Evolutionary conservation across 176 grass and related monocot genomes (phyloP).

Genomic region (Oryza punctata): DNA sequence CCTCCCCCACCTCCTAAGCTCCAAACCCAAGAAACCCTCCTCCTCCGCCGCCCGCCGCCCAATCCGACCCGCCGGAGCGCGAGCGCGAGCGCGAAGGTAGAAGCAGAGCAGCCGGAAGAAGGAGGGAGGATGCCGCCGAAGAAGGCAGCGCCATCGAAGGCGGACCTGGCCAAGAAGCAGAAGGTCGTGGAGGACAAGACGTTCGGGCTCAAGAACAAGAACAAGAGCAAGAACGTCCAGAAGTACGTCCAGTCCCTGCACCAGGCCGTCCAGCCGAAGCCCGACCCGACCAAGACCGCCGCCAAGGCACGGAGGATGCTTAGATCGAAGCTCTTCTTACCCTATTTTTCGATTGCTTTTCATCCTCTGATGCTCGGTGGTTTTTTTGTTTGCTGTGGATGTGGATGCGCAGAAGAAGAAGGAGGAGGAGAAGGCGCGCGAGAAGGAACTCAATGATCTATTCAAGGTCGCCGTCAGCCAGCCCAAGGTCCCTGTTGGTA

Average conservation of each 20-base stretch:
- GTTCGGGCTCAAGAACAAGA: constrained; percentile 99
- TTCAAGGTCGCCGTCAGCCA: constrained; percentile 99
- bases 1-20: constrained; percentile 39
- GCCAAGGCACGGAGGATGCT: constrained; percentile 53
- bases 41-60: constrained; percentile 17
- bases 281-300: constrained; percentile 66
- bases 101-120: constrained; percentile 4
- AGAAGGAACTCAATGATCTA: constrained; percentile 99
- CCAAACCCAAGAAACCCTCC: constrained; percentile 54
- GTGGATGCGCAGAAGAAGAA: constrained; percentile 91
- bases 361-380: neutral
- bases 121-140: constrained; percentile 83
- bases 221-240: constrained; percentile 99
- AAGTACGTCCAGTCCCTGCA: constrained; percentile 89
- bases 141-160: constrained; percentile 65
- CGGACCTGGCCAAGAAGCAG: constrained; percentile 93
- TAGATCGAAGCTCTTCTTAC: constrained; percentile 38
- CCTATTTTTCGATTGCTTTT: constrained; percentile 4
- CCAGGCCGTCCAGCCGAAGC: constrained; percentile 80
- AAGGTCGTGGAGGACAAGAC: constrained; percentile 99
- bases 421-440: constrained; percentile 87
- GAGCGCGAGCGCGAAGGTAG: neutral
- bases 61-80: neutral
- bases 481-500: constrained; percentile 97
- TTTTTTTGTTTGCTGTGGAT: constrained; percentile 2